Base-by-base conservation (phyloP, 768 basidiomycete species). In the Pleurotus pulmonarius region DNA sequence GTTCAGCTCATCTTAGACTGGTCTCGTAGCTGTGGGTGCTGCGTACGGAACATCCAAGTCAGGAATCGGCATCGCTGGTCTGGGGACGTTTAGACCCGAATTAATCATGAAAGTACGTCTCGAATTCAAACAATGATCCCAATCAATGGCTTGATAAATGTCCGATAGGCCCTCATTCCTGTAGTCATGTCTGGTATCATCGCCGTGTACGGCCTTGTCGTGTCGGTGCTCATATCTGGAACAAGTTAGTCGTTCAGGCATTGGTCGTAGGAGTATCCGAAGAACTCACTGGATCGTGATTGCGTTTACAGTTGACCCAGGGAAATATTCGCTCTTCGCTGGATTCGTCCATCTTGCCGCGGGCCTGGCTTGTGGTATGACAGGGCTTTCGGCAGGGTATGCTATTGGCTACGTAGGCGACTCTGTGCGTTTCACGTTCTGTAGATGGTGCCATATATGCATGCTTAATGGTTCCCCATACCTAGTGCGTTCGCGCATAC, bases 111-210 rank as follows among this genome's bases (percentile, higher is more conserved):
- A 94, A 83, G 95, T 88, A 63, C 63, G 79, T 65, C 18, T 25
- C 13, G 26, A 44, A 43, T 16, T 34, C 29, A 8, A 9, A 0
- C 29, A 11, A 34, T 11, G 4, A 34, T 34, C 29, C 8, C 18
- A 20, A 53, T 45, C 41, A 25, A 29, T 15, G 39, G 39, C 25
- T 15, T 16, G 29, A 43, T 22, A 37, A 46, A 22, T 58, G 24
- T 7, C 15, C 15, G 15, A 26, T 64, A 95, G 93, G 95, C 93
- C 13, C 80, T 97, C 53, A 94, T 98, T 60, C 95, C 95, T 3
- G 94, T 97, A 37, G 94, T 98, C 70, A 97, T 98, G 94, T 91
- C 93, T 57, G 94, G 95, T 74, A 97, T 97, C 70, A 95, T 97
- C 62, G 94, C 95, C 26, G 95, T 98, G 38, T 98, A 98, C 67